Base-by-base conservation (phyloP, 2,329 filamentous ascomycete species). In the Paraconiothyrium sp. region DNA sequence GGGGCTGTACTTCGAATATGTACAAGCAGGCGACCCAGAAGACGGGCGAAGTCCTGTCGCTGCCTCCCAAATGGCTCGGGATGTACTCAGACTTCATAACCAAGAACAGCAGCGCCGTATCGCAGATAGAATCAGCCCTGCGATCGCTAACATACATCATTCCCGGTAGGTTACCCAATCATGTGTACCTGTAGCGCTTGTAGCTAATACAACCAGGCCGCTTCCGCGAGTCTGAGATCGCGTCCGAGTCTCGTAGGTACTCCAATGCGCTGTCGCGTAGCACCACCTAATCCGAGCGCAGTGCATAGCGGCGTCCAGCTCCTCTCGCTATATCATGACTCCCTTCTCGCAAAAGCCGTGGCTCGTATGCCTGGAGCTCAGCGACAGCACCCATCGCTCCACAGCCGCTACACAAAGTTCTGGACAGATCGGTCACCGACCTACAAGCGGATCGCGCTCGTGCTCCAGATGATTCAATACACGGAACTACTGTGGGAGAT, bases 401-500 rank as follows among this genome's bases (percentile, higher is more conserved):
- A 90, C 74, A 84, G 84, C 63, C 83, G 88, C 65, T 90, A 90
- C 71, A 90, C 88, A 41, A 84, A 84, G 64, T 89, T 88, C 76
- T 90, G 87, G 85, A 84, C 84, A 20, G 81, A 84, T 52, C 84
- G 84, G 58, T 89, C 86, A 71, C 83, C 85, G 4, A 84, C 92
- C 10, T 99, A 99, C 79, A 88, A 90, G 61, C 88, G 92, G 61
- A 88, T 96, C 58, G 94, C 94, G 44, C 85, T 94, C 66, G 83
- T 93, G 4, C 83, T 99, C 52, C 93, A 97, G 76, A 91, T 97
- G 81, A 91, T 97, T 30, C 92, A 95, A 69, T 98, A 98, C 76
- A 97, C 94, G 0, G 93, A 99, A 80, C 84, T 99, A 34, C 82
- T 99, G n/a, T 95, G 94, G 86, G 95, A 99, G 78, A 99, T 99